A percentile compares a stretch with the other conserved stretches of the same genome.
These are phyloP conservation scores for Aegilops tauschii DNA, from an alignment of 176 grass and related monocot species.

Conservation along the genomic window DNA sequence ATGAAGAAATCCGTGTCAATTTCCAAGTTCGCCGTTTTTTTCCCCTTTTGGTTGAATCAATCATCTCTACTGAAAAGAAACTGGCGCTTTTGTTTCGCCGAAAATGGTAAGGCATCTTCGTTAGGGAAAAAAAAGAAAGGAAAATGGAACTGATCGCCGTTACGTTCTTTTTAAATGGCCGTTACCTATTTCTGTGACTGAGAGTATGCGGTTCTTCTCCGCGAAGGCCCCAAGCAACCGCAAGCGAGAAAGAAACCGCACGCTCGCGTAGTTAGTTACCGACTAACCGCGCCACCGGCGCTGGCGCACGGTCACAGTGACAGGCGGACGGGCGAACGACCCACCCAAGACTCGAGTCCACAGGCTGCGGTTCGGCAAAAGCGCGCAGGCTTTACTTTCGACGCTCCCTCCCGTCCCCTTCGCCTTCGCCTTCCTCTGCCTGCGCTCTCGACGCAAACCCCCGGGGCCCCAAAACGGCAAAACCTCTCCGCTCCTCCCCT, in stretches of 20 bases:
- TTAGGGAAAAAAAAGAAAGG: no score
- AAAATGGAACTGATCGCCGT: no score
- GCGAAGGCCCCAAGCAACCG: neutral
- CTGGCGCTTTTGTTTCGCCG: no score
- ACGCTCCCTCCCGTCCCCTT: neutral
- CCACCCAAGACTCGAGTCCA: neutral
- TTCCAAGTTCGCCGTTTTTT: neutral
- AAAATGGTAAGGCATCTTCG: no score
- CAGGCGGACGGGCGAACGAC: neutral
- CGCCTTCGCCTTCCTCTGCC: neutral
- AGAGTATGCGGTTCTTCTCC: no score
- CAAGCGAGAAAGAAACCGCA: neutral
- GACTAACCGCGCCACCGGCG: neutral
- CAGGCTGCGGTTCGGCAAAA: slow-evolving; percentile 7
- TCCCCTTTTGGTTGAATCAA: neutral
- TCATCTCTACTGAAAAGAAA: no score
- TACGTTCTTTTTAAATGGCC: neutral
- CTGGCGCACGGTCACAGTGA: no score
- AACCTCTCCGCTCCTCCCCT: slow-evolving; percentile 5
- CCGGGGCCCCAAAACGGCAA: neutral
- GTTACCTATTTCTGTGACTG: neutral
- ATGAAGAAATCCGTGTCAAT: neutral
- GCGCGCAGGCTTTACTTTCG: neutral
- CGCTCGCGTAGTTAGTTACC: neutral
- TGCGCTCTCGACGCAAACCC: neutral